These are phyloP conservation scores for Leishmania tarentolae DNA, from an alignment of 208 protist species.

Conservation along the genomic window DNA sequence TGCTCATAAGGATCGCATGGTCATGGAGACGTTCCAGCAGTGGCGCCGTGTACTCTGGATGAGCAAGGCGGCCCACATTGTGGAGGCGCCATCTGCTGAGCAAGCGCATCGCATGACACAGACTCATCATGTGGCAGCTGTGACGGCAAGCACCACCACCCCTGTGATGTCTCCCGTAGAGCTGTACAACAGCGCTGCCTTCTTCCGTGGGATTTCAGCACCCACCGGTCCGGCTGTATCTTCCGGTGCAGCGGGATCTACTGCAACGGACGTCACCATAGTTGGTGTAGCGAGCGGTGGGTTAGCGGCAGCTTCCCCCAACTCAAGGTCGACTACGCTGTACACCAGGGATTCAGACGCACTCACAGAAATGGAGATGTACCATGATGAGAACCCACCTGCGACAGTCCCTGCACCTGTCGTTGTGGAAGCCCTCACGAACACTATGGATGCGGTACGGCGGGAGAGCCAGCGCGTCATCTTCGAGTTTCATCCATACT, in stretches of 20 bases:
- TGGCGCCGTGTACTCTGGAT: constrained; percentile 45
- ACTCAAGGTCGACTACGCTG: not conserved
- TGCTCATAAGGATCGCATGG: constrained; percentile 9
- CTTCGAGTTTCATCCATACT: constrained; percentile 53
- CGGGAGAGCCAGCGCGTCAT: constrained; percentile 49
- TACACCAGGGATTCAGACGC: not conserved
- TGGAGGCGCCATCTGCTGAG: constrained; percentile 25
- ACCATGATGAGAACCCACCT: constrained; percentile 27
- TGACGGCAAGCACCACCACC: not conserved
- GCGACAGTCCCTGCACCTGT: constrained; percentile 45
- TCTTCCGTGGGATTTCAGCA: constrained; percentile 28
- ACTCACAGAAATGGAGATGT: not conserved
- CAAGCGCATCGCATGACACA: constrained; percentile 24
- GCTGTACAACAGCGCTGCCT: constrained; percentile 30
- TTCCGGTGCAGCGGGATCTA: not conserved
- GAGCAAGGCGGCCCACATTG: constrained; percentile 35
- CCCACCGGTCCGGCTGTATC: not conserved
- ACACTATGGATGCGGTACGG: constrained; percentile 45
- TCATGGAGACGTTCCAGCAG: constrained; percentile 30
- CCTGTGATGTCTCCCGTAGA: constrained; percentile 17
- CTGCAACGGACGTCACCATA: not conserved
- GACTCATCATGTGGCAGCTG: constrained; percentile 15
- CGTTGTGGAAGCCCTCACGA: constrained; percentile 37
- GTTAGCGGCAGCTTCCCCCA: too few relatives aligned
- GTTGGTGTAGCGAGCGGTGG: not conserved